Percentiles rank a stretch among this genome's conserved stretches.
Conservation (phyloP, 163 green algal species). For the Volvox carteri region DNA sequence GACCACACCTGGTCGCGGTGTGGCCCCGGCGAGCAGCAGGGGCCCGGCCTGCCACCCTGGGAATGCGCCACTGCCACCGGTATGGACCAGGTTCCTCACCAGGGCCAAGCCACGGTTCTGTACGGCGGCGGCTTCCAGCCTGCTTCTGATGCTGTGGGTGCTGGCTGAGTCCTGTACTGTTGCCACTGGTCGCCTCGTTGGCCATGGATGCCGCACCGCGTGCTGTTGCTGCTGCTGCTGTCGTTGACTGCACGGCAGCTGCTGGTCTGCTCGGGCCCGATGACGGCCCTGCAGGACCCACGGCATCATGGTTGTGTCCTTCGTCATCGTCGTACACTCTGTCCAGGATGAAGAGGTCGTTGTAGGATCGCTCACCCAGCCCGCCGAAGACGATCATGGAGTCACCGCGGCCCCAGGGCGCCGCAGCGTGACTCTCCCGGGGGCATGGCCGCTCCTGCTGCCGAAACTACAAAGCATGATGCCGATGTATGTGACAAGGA, state of each 20-base stretch:
- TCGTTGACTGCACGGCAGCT: too few species aligned
- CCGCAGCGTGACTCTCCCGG: constrained; percentile 57
- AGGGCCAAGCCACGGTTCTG: neutral
- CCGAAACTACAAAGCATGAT: too few species aligned
- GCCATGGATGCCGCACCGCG: too few species aligned
- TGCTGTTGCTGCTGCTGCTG: too few species aligned
- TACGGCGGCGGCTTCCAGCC: too few species aligned
- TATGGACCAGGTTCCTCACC: neutral
- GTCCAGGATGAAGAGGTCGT: constrained; percentile 58
- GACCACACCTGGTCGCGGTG: constrained; percentile 52
- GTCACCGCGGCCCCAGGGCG: constrained; percentile 47
- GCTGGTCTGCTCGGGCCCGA: too few species aligned
- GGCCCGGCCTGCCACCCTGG: neutral
- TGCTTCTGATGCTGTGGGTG: too few species aligned
- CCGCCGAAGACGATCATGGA: constrained; percentile 61
- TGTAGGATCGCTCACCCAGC: constrained; percentile 52
- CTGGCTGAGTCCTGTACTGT: too few species aligned
- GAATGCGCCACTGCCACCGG: constrained; percentile 43
- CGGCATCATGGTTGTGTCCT: too few species aligned
- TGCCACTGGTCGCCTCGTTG: too few species aligned
- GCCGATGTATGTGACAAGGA: too few species aligned
- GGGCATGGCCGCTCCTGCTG: constrained; percentile 5
- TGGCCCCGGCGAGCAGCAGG: constrained; percentile 42
- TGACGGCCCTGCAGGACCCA: too few species aligned
- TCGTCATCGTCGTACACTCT: neutral